These are phyloP conservation scores for Ganoderma lingzhi DNA, from an alignment of 1,284 basidiomycete genomes.

Conservation along the genomic window DNA sequence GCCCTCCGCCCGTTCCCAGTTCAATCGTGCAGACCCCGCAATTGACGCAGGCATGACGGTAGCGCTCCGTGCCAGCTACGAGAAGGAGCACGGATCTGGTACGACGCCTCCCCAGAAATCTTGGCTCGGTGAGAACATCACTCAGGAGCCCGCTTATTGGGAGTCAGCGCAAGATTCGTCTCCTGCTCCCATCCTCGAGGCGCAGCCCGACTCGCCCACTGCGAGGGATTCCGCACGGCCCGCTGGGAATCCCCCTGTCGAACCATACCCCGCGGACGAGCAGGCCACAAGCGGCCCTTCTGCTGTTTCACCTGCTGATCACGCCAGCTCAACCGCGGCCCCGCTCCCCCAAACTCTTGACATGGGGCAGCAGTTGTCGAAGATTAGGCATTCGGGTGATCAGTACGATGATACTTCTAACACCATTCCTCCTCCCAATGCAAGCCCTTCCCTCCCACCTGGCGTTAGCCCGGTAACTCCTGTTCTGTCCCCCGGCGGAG, in stretches of 20 bases:
- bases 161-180: slow-evolving; percentile 19
- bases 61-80: slow-evolving; percentile 37
- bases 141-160: slow-evolving; percentile 35
- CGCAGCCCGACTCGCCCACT: slow-evolving; percentile 27
- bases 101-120: slow-evolving; percentile 22
- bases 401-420: slow-evolving; percentile 26
- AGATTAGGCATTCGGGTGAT: slow-evolving; percentile 31
- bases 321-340: slow-evolving; percentile 19
- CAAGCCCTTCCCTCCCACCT: slow-evolving; percentile 13
- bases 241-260: slow-evolving; percentile 28
- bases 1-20: slow-evolving; percentile 12
- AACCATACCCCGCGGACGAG: slow-evolving; percentile 26
- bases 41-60: slow-evolving; percentile 33
- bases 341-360: slow-evolving; percentile 32
- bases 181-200: slow-evolving; percentile 28
- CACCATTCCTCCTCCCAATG: slow-evolving; percentile 20
- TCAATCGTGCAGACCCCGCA: slow-evolving; percentile 24
- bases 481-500: slow-evolving; percentile 42
- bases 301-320: slow-evolving; percentile 24
- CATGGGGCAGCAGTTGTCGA: slow-evolving; percentile 41
- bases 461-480: slow-evolving; percentile 30
- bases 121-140: slow-evolving; percentile 39
- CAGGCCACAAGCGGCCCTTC: slow-evolving; percentile 26
- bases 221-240: slow-evolving; percentile 31
- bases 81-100: slow-evolving; percentile 24